Percentiles rank a stretch among this genome's conserved stretches.
Evolutionary conservation across 2,329 filamentous ascomycete species (phyloP).

Genomic region (Fragosphaeria purpurea): DNA sequence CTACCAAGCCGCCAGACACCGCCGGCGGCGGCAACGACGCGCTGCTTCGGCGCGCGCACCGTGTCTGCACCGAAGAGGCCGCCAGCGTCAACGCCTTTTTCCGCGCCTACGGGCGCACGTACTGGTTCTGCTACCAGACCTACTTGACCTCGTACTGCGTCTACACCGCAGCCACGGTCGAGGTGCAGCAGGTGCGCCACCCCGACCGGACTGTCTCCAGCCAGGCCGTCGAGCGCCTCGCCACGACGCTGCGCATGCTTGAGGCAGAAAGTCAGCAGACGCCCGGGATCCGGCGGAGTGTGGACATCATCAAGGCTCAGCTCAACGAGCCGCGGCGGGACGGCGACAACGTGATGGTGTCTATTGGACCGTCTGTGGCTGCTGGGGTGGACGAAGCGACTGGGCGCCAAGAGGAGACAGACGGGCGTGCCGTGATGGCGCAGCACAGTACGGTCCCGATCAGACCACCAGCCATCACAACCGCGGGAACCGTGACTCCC

Average conservation of each 20-base stretch:
- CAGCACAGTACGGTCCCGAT: no score
- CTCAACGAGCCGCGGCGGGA: background rate
- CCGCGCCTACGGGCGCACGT: background rate
- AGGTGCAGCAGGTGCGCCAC: background rate
- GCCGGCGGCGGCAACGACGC: no score
- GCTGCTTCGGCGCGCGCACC: background rate
- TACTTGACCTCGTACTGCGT: background rate
- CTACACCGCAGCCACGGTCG: background rate
- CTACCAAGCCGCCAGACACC: no score
- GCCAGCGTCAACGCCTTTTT: background rate
- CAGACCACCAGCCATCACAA: no score
- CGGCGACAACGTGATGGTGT: no score
- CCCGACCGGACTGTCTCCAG: background rate
- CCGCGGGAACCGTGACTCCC: no score
- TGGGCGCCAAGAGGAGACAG: no score
- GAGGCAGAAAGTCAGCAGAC: background rate
- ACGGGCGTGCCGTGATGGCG: no score
- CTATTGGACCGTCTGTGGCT: no score
- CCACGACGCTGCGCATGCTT: background rate
- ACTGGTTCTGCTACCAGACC: background rate
- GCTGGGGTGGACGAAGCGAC: no score
- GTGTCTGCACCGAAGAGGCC: background rate
- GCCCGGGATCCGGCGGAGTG: background rate
- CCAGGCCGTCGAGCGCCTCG: background rate
- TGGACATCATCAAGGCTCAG: background rate